Conservation (phyloP, 768 basidiomycete species). For the Sarcodon sp. region DNA sequence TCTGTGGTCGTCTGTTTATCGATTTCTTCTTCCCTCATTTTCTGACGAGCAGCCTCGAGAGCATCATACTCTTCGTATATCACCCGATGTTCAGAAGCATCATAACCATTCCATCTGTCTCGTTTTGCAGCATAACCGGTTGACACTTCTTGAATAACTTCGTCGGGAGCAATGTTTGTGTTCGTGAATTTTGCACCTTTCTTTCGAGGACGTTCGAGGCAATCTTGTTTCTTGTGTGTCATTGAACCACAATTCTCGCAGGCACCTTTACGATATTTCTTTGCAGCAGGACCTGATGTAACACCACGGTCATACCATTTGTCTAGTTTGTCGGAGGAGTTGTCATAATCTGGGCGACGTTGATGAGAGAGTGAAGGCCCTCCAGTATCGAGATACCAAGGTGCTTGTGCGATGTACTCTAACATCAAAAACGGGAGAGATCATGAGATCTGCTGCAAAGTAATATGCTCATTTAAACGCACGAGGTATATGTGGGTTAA, state of each 20-base stretch:
- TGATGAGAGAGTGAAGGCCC: slow-evolving; percentile 92
- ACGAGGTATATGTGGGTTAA: slow-evolving; percentile 99
- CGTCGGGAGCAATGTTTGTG: slow-evolving; percentile 84
- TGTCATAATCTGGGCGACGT: slow-evolving; percentile 58
- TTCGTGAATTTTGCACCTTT: slow-evolving; percentile 91
- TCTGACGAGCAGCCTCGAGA: slow-evolving; percentile 81
- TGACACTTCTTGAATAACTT: slow-evolving; percentile 71
- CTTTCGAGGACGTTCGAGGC: slow-evolving; percentile 92
- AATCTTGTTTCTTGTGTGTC: slow-evolving; percentile 85
- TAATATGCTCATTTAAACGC: slow-evolving; percentile 15
- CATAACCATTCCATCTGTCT: slow-evolving; percentile 98
- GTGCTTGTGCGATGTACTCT: slow-evolving; percentile 98
- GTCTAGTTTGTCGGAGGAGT: slow-evolving; percentile 55
- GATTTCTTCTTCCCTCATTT: slow-evolving; percentile 90
- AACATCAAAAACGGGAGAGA: neutral
- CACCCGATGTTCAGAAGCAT: slow-evolving; percentile 71
- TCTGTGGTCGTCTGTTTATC: slow-evolving; percentile 95
- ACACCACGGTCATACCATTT: slow-evolving; percentile 87
- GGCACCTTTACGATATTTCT: slow-evolving; percentile 95
- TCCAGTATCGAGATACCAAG: slow-evolving; percentile 97
- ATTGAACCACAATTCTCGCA: slow-evolving; percentile 99
- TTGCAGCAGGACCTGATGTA: slow-evolving; percentile 81
- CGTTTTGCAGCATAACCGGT: slow-evolving; percentile 86
- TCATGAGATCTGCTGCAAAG: neutral
- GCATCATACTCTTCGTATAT: slow-evolving; percentile 94